A percentile compares a stretch with the other conserved stretches of the same genome.
Conservation (phyloP, 148 eudicot species). For the Euryodendron excelsum region DNA sequence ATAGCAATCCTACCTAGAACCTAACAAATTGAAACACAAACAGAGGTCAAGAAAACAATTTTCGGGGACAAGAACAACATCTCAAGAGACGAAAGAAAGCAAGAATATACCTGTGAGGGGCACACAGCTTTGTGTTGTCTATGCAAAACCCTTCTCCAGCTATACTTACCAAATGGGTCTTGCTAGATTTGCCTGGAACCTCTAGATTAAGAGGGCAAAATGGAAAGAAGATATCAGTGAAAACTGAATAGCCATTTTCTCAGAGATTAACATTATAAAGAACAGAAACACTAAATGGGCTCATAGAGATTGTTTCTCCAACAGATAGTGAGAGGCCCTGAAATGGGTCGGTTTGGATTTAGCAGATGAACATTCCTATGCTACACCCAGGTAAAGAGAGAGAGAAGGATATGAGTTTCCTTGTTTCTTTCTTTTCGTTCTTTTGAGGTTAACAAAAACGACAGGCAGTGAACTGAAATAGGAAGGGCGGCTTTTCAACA, state of each 20-base stretch:
- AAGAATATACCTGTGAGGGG: not conserved
- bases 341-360: constrained; percentile 22
- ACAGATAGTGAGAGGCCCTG: not conserved
- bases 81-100: not conserved
- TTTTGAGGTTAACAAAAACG: constrained; percentile 15
- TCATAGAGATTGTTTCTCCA: not conserved
- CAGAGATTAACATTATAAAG: not conserved
- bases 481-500: constrained; percentile 17
- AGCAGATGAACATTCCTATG: constrained; percentile 1
- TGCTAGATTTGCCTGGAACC: constrained; percentile 15
- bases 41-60: not conserved
- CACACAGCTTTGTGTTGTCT: too few species aligned
- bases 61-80: not conserved
- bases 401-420: not conserved
- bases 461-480: constrained; percentile 21
- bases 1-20: not conserved
- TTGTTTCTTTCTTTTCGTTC: not conserved
- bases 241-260: not conserved
- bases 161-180: constrained; percentile 17
- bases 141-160: not conserved
- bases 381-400: not conserved
- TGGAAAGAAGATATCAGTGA: not conserved
- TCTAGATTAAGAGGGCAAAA: constrained; percentile 15
- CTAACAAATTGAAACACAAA: constrained; percentile 10
- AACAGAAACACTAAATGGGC: not conserved